Evolutionary conservation across 2,329 filamentous ascomycete species (phyloP), one percentile per base, ranked within the genome.

Genomic region (Endoconidiophora polonica): DNA sequence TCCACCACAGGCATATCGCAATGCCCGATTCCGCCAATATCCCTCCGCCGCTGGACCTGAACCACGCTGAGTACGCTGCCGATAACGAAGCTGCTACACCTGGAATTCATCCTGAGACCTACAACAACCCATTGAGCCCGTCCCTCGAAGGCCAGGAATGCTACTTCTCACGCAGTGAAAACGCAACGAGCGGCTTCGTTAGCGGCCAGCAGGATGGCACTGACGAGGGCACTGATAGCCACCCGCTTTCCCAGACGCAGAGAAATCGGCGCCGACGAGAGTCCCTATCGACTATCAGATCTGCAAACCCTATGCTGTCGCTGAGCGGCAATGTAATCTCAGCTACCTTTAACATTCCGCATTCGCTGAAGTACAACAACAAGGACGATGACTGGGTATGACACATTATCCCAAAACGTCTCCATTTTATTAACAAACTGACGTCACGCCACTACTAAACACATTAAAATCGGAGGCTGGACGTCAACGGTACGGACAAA

Each of bases 301-400:
- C 69, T 50, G 69, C 69, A 50, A 72, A 76, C 56, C 76, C 76
- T 6, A 70, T 75, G 53, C 62, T 81, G 42, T 65, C 67, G 26
- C 65, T 81, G 46, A 79, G 69, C 55, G 77, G 77, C n/a, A 79
- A 76, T 61, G 72, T 81, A 57, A 79, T 81, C 56, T 81, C 77
- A 2, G 76, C 73, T 18, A 79, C 76, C 16, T 81, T 81, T 57
- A 79, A 73, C 54, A 73, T 78, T 54, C 76, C 77, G 23, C 70
- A 80, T 58, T 68, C 73, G 26, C 61, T 80, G 51, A 70, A 71
- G 53, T 79, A 79, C 58, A 69, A 67, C 24, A 46, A 43, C 56
- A 74, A 73, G 57, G 71, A 70, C 14, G 66, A 70, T 51, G 73
- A 79, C 57, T 81, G 77, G 77, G 77, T 80, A 62, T n/a, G 48